Conservation (phyloP, 352 stramenopile genomes). For the Plasmopara muralis region DNA sequence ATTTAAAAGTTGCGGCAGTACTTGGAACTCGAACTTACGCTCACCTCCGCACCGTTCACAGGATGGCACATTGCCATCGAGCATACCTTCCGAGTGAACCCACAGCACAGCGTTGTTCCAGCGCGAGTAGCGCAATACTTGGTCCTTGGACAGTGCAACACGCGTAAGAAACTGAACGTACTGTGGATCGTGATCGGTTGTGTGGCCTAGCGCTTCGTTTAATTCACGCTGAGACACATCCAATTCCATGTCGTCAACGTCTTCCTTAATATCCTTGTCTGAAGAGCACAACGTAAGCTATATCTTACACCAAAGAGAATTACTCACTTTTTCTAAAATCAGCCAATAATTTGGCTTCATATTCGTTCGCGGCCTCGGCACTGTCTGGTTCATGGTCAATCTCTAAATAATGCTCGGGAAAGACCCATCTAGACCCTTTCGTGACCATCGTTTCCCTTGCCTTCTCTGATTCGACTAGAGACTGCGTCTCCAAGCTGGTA, state of each 20-base stretch:
- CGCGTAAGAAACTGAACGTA: constrained; percentile 81
- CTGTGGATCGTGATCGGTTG: constrained; percentile 56
- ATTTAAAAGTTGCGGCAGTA: constrained; percentile 92
- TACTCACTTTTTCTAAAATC: constrained; percentile 60
- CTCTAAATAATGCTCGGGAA: constrained; percentile 66
- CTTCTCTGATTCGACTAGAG: constrained; percentile 36
- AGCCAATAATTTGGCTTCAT: constrained; percentile 63
- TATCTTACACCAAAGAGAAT: background rate
- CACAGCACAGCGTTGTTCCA: constrained; percentile 84
- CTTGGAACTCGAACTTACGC: constrained; percentile 92
- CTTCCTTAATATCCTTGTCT: constrained; percentile 17
- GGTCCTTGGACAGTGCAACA: constrained; percentile 74
- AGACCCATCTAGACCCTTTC: constrained; percentile 67
- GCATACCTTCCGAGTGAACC: constrained; percentile 67
- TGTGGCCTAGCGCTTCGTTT: constrained; percentile 59
- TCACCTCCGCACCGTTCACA: constrained; percentile 76
- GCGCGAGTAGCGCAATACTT: constrained; percentile 85
- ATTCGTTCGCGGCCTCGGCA: constrained; percentile 55
- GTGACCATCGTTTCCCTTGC: constrained; percentile 25
- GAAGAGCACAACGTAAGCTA: background rate
- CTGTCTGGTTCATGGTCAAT: constrained; percentile 73
- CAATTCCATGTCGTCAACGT: constrained; percentile 69
- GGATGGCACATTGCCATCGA: constrained; percentile 38
- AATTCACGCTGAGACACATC: constrained; percentile 72
- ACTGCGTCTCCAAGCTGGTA: constrained; percentile 29